Evolutionary conservation across 2,329 filamentous ascomycete species (phyloP), one percentile per base, ranked within the genome.

Genomic region (Didymella sp.): DNA sequence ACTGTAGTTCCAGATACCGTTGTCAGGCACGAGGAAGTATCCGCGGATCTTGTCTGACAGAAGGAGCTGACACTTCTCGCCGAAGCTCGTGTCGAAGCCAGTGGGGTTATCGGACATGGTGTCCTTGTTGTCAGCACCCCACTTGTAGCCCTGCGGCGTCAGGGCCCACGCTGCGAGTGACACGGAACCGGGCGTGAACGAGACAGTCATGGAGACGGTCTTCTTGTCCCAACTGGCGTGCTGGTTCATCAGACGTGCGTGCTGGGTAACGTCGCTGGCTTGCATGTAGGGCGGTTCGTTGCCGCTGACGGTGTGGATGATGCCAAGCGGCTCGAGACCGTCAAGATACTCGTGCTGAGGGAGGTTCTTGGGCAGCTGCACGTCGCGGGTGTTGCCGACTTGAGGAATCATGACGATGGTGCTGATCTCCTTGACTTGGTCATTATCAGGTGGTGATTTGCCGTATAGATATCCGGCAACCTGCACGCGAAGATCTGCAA

Each of bases 371-470:
- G 95, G 92, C 38, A 98, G 82, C 76, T 97, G 92, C 4, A 98
- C 89, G 69, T 94, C 93, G 58, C 94, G 91, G 12, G 95, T 90
- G 59, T 91, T 95, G 56, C 95, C 95, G 58, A 98, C 93, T 78
- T 99, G 95, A 5, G 95, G 96, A 15, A 99, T 87, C 91, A 99
- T 95, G 68, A 96, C 94, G 69, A 99, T 97, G 65, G 91, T 96
- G 70, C 90, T 89, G 73, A 99, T 88, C 76, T 99, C 96, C 84
- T 98, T 99, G 77, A 99, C 91, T 72, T 96, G 91, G 64, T 94
- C 90, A 72, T 98, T 97, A 79, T 98, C 95, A 6, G 91, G 89
- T 3, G 95, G 93, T 1, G 94, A 96, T 43, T 87, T 87, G 64
- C 95, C 95, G 74, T 99, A 99, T 0, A 99, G 84, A 75, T 96